phyloP scores from a whole-genome alignment of 2,329 filamentous ascomycete species.

The Aspergillaceae sp. region DNA sequence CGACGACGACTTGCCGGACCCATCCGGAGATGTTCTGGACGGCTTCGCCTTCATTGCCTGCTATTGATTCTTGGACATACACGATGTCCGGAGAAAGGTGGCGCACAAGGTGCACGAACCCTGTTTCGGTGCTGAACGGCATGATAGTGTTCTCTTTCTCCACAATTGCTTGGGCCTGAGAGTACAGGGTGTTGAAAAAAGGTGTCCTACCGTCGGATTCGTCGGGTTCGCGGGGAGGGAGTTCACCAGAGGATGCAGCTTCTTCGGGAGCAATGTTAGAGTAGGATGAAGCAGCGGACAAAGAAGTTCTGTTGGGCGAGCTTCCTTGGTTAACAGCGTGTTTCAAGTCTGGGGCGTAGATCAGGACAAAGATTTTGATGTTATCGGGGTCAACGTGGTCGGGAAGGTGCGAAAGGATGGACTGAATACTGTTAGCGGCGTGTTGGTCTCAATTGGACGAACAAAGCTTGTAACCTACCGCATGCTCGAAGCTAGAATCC shows the following conservation, averaged over 20 bases:
- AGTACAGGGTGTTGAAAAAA: constrained; percentile 70
- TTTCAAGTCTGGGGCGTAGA: constrained; percentile 76
- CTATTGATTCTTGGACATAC: constrained; percentile 78
- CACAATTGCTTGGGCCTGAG: constrained; percentile 68
- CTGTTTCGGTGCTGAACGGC: constrained; percentile 75
- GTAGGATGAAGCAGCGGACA: constrained; percentile 70
- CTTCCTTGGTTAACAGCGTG: constrained; percentile 39
- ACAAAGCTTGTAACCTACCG: constrained; percentile 49
- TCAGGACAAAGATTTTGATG: constrained; percentile 75
- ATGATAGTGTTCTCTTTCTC: constrained; percentile 80
- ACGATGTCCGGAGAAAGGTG: constrained; percentile 78
- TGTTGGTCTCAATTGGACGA: background rate
- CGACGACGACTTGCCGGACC: constrained; percentile 53
- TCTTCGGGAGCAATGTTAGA: constrained; percentile 74
- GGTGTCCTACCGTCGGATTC: constrained; percentile 44
- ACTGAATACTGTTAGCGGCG: constrained; percentile 40
- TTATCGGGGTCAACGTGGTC: constrained; percentile 63
- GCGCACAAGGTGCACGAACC: constrained; percentile 77
- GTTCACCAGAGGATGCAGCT: constrained; percentile 34
- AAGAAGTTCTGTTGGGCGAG: constrained; percentile 45
- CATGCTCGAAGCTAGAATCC: constrained; percentile 61
- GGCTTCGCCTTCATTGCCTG: constrained; percentile 63
- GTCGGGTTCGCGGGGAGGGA: constrained; percentile 39
- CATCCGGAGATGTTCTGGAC: constrained; percentile 59
- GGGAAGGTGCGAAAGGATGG: constrained; percentile 81